A percentile compares a stretch with the other conserved stretches of the same genome.
Conservation (phyloP, 768 basidiomycete species). For the Saitozyma sp. region DNA sequence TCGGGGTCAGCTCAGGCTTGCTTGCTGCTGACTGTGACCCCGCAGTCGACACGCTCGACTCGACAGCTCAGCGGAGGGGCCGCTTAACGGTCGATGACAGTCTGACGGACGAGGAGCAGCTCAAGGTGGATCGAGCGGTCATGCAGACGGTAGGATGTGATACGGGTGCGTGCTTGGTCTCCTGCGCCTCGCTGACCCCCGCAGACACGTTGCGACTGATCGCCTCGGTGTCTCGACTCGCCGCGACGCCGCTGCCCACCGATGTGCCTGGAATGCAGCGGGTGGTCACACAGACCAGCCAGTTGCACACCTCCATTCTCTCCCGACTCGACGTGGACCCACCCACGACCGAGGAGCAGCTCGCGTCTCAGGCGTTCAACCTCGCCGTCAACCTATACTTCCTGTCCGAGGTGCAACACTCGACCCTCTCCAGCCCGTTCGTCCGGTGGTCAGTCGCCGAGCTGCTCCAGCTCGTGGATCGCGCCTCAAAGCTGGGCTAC, state of each 20-base stretch:
- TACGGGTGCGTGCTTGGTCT: background rate
- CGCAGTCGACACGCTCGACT: constrained; percentile 4
- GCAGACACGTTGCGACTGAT: constrained; percentile 6
- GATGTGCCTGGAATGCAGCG: background rate
- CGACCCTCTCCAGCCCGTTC: constrained; percentile 1
- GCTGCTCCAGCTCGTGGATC: background rate
- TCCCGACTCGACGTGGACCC: too few relatives aligned
- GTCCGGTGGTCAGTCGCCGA: background rate
- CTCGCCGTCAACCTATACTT: constrained; percentile 7
- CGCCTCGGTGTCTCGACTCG: background rate
- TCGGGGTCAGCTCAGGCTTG: background rate
- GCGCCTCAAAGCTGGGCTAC: background rate
- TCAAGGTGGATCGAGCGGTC: constrained; percentile 5
- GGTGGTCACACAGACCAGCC: too few relatives aligned
- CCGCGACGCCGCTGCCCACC: background rate
- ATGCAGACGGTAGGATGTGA: constrained; percentile 3
- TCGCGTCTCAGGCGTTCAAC: constrained; percentile 1
- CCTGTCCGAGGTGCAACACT: background rate
- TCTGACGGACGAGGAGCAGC: background rate
- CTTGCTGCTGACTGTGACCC: too few relatives aligned
- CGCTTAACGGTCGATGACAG: background rate
- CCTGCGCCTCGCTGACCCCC: too few relatives aligned
- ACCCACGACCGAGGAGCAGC: background rate
- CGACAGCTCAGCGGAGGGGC: background rate
- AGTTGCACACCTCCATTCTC: too few relatives aligned